Base-by-base conservation (phyloP, 2,329 filamentous ascomycete species). In the Penicillium sclerotiorum region DNA sequence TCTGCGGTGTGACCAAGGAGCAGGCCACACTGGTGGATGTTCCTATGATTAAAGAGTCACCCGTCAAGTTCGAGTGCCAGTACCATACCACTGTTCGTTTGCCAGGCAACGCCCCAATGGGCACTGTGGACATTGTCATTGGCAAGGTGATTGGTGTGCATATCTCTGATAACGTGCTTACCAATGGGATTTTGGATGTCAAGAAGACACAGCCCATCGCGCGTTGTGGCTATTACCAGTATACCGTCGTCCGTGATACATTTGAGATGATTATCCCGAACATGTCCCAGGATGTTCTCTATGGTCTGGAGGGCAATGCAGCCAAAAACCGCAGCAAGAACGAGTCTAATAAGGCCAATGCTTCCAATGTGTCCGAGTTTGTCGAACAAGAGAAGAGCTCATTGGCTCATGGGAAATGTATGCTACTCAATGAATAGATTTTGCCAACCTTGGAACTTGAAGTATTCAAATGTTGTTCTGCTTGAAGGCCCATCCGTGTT, bases 201-300 rank as follows among this genome's bases (percentile, higher is more conserved):
- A 64, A 58, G 2, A 84, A 83, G 67, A 81, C 78, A 18, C 69
- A 75, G 68, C 82, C 82, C 4, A 84, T 85, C 66, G 83, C 81
- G 6, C 67, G 83, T 21, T 83, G 78, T 60, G 82, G 82, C 13
- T 85, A 85, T 62, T 80, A 79, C 59, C 73, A 84, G 62, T 85
- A 85, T 68, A 71, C 78, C 1, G 79, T 81, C 9, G 71, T 85
- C 2, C 68, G 70, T 44, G 75, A 81, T 18, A 77, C 78, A 1
- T 85, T 85, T 66, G 81, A 85, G 41, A 85, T 85, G 82, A 65
- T 71, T 4, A 74, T 79, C 50, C 77, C 77, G 12, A 56, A 58
- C 15, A 64, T 61, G 58, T 60, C 59, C 7, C 3, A 75, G 68
- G 40, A 67, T 61, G 61, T 65, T 13, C 50, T 72, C 15, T 67